Conservation (phyloP, 2,329 filamentous ascomycete species). For the Dactylellina parvicollis region DNA sequence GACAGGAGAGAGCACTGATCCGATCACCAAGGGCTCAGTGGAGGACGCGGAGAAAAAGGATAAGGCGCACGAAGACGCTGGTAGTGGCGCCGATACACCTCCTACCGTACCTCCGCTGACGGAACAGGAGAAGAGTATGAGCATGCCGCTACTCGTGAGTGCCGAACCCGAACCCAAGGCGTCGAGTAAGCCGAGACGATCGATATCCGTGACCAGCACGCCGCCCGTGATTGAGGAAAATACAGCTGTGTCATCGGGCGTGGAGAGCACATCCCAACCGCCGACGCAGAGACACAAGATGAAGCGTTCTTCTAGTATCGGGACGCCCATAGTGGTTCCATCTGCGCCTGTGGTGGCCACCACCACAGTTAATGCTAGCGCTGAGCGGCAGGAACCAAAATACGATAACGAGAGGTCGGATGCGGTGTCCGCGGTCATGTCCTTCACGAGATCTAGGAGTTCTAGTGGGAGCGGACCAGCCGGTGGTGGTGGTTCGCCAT, state of each 20-base stretch:
- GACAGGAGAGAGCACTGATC: constrained; percentile 55
- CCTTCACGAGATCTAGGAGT: constrained; percentile 44
- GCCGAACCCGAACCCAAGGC: constrained; percentile 58
- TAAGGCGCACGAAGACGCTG: constrained; percentile 55
- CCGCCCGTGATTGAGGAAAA: constrained; percentile 36
- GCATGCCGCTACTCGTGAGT: constrained; percentile 59
- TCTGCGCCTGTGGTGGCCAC: constrained; percentile 32
- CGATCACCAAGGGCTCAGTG: constrained; percentile 57
- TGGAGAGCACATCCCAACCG: constrained; percentile 46
- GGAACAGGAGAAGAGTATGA: constrained; percentile 59
- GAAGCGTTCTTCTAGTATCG: constrained; percentile 24
- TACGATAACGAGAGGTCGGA: constrained; percentile 47
- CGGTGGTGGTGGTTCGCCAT: constrained; percentile 22
- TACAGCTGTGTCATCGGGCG: constrained; percentile 42
- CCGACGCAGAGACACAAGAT: constrained; percentile 44
- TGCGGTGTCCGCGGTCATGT: constrained; percentile 47
- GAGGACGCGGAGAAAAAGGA: constrained; percentile 59
- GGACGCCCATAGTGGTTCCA: constrained; percentile 28
- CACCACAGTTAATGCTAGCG: constrained; percentile 41
- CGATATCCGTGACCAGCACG: constrained; percentile 15
- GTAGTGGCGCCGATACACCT: constrained; percentile 29
- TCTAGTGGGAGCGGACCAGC: constrained; percentile 33
- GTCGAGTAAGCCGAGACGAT: constrained; percentile 14
- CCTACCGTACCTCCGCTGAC: constrained; percentile 34
- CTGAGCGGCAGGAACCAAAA: constrained; percentile 47